phyloP scores from a whole-genome alignment of 257 asterid genomes.

The Solanum dulcamara region DNA sequence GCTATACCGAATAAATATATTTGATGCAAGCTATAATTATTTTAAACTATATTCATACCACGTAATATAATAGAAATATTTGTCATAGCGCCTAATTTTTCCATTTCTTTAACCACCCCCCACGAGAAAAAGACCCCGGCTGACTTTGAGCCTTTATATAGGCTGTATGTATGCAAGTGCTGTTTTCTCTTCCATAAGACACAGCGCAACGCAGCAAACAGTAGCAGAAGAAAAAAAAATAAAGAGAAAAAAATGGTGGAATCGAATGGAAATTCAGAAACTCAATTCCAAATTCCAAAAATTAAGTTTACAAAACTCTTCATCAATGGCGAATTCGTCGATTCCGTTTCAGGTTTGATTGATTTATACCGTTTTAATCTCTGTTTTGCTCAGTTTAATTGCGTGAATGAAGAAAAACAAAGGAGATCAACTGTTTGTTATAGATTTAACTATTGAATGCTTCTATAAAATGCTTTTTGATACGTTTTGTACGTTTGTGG shows the following conservation, averaged over 20 bases:
- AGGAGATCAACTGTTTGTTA: not conserved
- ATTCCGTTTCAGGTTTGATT: slow-evolving; percentile 22
- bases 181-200: not conserved
- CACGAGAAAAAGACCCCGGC: not conserved
- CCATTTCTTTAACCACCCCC: not conserved
- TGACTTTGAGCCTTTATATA: not conserved
- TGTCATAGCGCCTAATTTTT: too few species aligned
- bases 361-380: not conserved
- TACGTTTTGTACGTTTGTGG: not conserved
- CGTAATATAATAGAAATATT: too few species aligned
- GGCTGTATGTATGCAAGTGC: not conserved
- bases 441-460: not conserved
- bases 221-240: not conserved
- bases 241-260: not conserved
- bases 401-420: not conserved
- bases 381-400: not conserved
- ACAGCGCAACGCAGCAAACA: not conserved
- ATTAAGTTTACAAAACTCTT: slow-evolving; percentile 26
- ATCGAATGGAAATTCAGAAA: slow-evolving; percentile 4
- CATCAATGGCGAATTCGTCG: slow-evolving; percentile 28
- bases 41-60: too few species aligned
- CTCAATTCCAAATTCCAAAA: slow-evolving; percentile 1
- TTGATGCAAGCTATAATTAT: too few species aligned
- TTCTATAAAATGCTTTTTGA: too few species aligned
- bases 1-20: too few species aligned